Percentiles rank a stretch among this genome's conserved stretches.
Conservation (phyloP, 148 eudicot genomes). For the Hydrangea macrophylla region DNA sequence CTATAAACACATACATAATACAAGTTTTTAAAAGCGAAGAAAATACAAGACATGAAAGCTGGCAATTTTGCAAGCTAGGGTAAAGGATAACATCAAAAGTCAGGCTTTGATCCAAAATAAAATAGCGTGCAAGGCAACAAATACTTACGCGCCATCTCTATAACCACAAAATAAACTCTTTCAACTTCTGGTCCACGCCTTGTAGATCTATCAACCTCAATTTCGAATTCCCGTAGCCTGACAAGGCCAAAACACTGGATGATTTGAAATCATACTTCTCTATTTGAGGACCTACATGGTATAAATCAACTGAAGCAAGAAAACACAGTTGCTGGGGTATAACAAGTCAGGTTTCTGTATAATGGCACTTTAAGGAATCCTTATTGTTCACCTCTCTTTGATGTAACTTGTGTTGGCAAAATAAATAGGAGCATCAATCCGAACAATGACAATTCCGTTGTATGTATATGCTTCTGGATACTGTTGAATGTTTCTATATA, state of each 20-base stretch:
- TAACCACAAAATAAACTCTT: constrained; percentile 68
- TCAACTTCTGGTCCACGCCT: constrained; percentile 84
- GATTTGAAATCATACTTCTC: background rate
- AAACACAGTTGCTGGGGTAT: background rate
- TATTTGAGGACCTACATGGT: background rate
- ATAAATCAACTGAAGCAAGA: constrained; percentile 1
- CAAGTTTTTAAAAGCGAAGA: background rate
- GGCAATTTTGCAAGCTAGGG: background rate
- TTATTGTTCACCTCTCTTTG: constrained; percentile 66
- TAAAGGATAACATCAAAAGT: background rate
- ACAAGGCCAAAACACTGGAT: constrained; percentile 14
- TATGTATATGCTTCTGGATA: constrained; percentile 95
- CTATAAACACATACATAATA: no score
- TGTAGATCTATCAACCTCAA: constrained; percentile 46
- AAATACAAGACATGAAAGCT: background rate
- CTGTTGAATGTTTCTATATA: constrained; percentile 82
- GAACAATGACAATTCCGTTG: constrained; percentile 88
- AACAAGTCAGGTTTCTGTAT: constrained; percentile 3
- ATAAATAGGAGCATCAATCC: constrained; percentile 95
- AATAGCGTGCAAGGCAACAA: background rate
- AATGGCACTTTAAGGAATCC: background rate
- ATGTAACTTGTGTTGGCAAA: constrained; percentile 96
- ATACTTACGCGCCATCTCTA: constrained; percentile 94
- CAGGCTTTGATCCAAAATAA: background rate
- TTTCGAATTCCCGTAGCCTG: constrained; percentile 91